These are phyloP conservation scores for Chlorella ohadii DNA, from an alignment of 139 green algal genomes.

Conservation along the genomic window DNA sequence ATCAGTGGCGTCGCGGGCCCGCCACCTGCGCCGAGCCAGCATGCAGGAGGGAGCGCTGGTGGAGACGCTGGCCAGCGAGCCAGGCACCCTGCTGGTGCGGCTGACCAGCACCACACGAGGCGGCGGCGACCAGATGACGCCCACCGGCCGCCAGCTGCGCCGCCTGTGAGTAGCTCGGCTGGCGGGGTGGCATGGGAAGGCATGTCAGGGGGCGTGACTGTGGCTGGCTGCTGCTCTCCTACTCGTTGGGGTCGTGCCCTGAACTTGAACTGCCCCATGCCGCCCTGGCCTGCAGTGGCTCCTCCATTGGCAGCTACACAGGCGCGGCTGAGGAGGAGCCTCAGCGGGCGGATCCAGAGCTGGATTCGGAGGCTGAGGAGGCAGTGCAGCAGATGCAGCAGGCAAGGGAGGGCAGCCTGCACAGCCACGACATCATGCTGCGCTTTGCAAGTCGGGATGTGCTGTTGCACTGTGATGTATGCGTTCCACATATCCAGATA, in stretches of 20 bases:
- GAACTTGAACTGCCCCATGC: not conserved
- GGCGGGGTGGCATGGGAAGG: not conserved
- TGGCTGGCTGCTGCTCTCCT: not conserved
- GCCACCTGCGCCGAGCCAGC: constrained; percentile 29
- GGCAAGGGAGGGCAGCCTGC: not conserved
- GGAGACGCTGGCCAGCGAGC: constrained; percentile 23
- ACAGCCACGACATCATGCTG: too few relatives aligned
- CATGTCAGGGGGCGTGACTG: too few relatives aligned
- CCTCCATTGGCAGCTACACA: not conserved
- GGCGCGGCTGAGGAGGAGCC: not conserved
- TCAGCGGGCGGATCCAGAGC: not conserved
- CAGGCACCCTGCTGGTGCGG: constrained; percentile 42
- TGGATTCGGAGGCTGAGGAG: constrained; percentile 26
- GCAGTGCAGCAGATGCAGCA: constrained; percentile 35
- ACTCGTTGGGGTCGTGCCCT: too few relatives aligned
- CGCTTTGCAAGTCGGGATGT: too few relatives aligned
- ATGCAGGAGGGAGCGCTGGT: constrained; percentile 1
- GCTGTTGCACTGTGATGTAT: too few relatives aligned
- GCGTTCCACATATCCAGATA: too few relatives aligned
- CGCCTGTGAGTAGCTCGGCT: not conserved
- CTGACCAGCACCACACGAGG: not conserved
- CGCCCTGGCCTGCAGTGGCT: not conserved
- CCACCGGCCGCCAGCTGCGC: constrained; percentile 3
- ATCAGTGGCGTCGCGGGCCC: not conserved
- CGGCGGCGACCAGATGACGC: not conserved